These are phyloP conservation scores for Peronospora belbahrii DNA, from an alignment of 352 stramenopile species.

Conservation along the genomic window DNA sequence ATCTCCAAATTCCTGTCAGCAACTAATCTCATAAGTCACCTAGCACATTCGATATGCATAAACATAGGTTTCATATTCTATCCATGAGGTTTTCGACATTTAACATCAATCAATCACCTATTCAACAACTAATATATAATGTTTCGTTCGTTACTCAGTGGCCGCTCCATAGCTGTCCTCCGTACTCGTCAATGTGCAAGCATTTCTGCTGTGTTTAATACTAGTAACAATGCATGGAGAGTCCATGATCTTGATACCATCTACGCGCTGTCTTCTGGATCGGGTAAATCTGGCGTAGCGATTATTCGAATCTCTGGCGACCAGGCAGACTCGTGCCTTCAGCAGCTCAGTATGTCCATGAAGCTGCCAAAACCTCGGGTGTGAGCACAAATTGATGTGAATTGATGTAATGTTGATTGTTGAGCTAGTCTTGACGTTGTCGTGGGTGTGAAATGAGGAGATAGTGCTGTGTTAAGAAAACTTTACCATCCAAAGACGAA, in stretches of 20 bases:
- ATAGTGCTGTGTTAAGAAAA: slow-evolving; percentile 56
- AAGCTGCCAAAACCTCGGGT: slow-evolving; percentile 38
- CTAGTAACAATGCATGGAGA: neutral
- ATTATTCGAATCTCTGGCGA: slow-evolving; percentile 86
- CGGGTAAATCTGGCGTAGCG: slow-evolving; percentile 78
- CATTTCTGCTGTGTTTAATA: neutral
- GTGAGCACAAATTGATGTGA: slow-evolving; percentile 20
- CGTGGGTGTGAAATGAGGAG: neutral
- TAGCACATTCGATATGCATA: slow-evolving; percentile 1
- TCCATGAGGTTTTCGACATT: slow-evolving; percentile 1
- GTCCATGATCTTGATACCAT: slow-evolving; percentile 77
- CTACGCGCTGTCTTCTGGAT: slow-evolving; percentile 85
- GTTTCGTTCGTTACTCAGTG: slow-evolving; percentile 7
- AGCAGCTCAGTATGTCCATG: slow-evolving; percentile 37
- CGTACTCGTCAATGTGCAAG: slow-evolving; percentile 12
- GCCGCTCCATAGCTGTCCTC: neutral
- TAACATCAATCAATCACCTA: slow-evolving; percentile 3
- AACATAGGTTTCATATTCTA: slow-evolving; percentile 1
- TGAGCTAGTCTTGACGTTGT: neutral
- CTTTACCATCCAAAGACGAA: slow-evolving; percentile 69
- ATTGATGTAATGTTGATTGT: neutral
- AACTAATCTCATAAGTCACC: no score
- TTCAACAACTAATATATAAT: no score
- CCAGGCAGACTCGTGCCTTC: slow-evolving; percentile 53
- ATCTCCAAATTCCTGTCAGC: no score